A percentile compares a stretch with the other conserved stretches of the same genome.
Evolutionary conservation across 1,284 basidiomycete species (phyloP).

Genomic region (Pascua guehoae): DNA sequence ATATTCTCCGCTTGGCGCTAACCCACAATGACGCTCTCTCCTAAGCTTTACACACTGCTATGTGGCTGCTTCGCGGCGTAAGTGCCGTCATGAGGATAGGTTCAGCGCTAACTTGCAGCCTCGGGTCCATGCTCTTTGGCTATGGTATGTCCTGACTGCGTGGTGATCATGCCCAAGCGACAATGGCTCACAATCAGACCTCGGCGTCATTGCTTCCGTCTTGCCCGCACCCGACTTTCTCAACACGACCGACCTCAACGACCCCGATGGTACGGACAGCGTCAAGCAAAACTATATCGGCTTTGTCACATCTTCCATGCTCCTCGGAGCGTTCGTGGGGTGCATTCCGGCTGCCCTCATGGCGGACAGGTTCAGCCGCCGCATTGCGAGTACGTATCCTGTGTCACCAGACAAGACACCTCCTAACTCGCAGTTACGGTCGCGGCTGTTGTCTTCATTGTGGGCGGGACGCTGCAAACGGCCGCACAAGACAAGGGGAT

Average conservation of each 20-base stretch:
- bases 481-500: conserved; percentile 55
- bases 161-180: background rate
- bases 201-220: conserved; percentile 52
- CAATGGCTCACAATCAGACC: conserved; percentile 29
- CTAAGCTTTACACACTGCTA: conserved; percentile 57
- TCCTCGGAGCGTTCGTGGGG: conserved; percentile 46
- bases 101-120: background rate
- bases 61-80: conserved; percentile 59
- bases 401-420: too few relatives aligned
- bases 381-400: too few relatives aligned
- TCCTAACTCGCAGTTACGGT: conserved; percentile 34
- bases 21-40: conserved; percentile 24
- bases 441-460: conserved; percentile 50
- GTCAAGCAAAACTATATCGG: conserved; percentile 48
- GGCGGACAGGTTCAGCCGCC: conserved; percentile 27
- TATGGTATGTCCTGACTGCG: conserved; percentile 7
- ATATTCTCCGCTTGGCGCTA: too few relatives aligned
- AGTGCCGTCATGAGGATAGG: too few relatives aligned
- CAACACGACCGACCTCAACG: conserved; percentile 14
- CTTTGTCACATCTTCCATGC: conserved; percentile 50
- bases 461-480: conserved; percentile 55
- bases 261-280: conserved; percentile 22
- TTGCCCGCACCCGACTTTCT: conserved; percentile 50
- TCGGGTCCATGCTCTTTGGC: conserved; percentile 45
- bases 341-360: conserved; percentile 44